Evolutionary conservation across 108 stramenopile species (phyloP), one percentile per base, ranked within the genome.

Genomic region (Nitzschia palea): DNA sequence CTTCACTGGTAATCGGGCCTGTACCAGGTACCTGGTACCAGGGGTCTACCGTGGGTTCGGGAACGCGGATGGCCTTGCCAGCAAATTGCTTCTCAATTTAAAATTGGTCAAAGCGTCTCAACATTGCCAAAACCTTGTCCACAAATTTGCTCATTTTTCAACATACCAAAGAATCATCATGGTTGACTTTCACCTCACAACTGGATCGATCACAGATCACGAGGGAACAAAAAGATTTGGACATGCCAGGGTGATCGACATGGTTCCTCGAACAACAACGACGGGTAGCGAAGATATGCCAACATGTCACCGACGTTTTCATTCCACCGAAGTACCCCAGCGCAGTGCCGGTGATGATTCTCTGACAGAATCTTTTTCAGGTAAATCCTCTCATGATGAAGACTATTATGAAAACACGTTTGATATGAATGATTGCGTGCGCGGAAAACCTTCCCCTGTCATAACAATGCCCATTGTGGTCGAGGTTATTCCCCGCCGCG

Each of bases 401-500:
- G 32, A 14, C 1, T 28, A 56, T 10, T 28, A 56, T 4, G 55
- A 56, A 34, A 32, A 56, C 32, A 25, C 55, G 6, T 56, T 56
- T 20, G 55, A 56, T 34, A 56, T 33, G 28, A 20, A 56, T 56
- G 55, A 34, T 14, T 56, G 1, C 55, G 31, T 4, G 17, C 33
- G 30, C 55, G 31, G 14, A 31, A 32, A 5, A 34, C 33, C 17
- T 33, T 15, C 32, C 30, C 31, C 55, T 56, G n/a, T n/a, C n/a
- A n/a, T 32, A 17, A 56, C 55, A 12, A 20, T 56, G 2, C 55
- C 55, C 26, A 23, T 65, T 30, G 30, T 52, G 4, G 2, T 65
- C 33, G 64, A 65, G 34, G 48, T 50, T 22, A 22, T 33, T 50
- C 47, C 32, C 14, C 31, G 64, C 23, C 33, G 26, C 32, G 32